Evolutionary conservation across 73 alveolate genomes (phyloP), one percentile per base, ranked within the genome.

Genomic region (Paramecium biaurelia): DNA sequence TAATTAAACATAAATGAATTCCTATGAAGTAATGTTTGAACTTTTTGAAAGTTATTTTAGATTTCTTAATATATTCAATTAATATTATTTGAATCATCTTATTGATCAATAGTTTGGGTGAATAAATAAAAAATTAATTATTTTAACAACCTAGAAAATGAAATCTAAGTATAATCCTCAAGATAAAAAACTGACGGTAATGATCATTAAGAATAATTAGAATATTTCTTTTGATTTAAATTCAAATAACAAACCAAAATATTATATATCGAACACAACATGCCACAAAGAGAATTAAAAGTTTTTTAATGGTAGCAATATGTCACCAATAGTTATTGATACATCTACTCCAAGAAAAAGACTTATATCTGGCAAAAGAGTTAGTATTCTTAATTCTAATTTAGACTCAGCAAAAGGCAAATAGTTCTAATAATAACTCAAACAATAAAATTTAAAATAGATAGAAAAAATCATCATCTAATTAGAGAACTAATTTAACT

Each of bases 401-500:
- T 32, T 30, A 21, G 68, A 18, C 68, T 53, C 21, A 53, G 3
- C 68, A 15, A 18, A 53, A 53, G 68, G 28, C 30, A 4, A 53
- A 53, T 18, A 5, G 30, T 18, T 53, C 68, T 53, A 15, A 53
- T 18, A 53, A 53, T 53, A 53, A 18, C 30, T 53, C 68, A 53
- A 53, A 53, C 68, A 53, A 53, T 18, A 53, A 53, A 53, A 53
- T 53, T 53, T 53, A 53, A 53, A 53, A 53, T 53, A 15, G 68
- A 53, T 53, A 53, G 30, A 53, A 53, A 53, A 53, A 53, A 53
- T 53, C 68, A 53, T 53, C 68, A 18, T 53, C 28, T 1, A 53
- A 58, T 23, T 26, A 63, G 2, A 86, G 72, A 67, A 86, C 70
- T 23, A 76, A 86, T 86, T 63, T 86, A 86, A 86, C 93, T 7